These are phyloP conservation scores for Triangularia verruculosa DNA, from an alignment of 2,329 filamentous ascomycete genomes.

Conservation along the genomic window DNA sequence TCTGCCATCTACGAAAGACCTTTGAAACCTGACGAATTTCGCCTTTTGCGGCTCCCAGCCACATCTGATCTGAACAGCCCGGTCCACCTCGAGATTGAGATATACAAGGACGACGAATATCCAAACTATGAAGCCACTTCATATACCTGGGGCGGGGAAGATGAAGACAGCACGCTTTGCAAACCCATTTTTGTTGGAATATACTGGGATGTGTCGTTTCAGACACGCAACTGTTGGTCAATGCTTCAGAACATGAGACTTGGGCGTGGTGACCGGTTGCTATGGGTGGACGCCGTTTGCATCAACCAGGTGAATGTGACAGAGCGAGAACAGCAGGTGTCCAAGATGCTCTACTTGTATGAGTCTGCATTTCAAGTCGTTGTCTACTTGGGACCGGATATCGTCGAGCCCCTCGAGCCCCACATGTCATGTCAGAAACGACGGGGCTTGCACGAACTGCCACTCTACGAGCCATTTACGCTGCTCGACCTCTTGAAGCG, in stretches of 20 bases:
- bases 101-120: background rate
- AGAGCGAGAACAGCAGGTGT: background rate
- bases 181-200: background rate
- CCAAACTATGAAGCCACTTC: background rate
- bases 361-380: background rate
- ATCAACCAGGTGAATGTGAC: background rate
- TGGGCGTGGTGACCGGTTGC: background rate
- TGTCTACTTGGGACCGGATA: background rate
- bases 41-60: background rate
- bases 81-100: background rate
- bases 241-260: background rate
- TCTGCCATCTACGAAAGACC: no score
- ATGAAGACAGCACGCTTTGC: background rate
- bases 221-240: background rate
- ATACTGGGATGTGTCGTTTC: background rate
- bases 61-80: background rate
- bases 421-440: no score
- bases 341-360: background rate
- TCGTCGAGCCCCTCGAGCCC: no score
- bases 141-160: constrained; percentile 2
- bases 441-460: no score
- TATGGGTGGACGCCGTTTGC: constrained; percentile 4
- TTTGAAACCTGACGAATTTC: background rate
- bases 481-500: background rate
- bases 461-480: no score